phyloP scores from a whole-genome alignment of 495 filamentous ascomycete genomes.

The Symbiotaphrina buchneri region DNA sequence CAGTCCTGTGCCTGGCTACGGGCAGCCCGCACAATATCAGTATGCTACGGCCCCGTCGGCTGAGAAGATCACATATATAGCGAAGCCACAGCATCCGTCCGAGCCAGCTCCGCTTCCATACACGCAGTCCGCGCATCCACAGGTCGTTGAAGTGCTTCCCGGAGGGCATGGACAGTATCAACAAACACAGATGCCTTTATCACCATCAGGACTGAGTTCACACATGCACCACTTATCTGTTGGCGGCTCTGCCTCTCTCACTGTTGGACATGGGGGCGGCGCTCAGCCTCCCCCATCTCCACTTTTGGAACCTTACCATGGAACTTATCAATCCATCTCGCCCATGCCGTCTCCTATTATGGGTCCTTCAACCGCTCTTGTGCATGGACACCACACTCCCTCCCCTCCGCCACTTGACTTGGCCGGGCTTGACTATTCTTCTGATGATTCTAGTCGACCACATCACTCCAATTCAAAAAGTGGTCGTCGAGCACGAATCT shows the following conservation, averaged over 20 bases:
- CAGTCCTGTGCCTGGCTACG: conserved; percentile 5
- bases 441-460: conserved; percentile 7
- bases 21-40: conserved; percentile 11
- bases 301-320: conserved; percentile 76
- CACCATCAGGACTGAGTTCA: conserved; percentile 20
- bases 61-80: conserved; percentile 10
- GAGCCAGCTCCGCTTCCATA: neutral
- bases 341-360: conserved; percentile 71
- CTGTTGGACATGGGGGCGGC: conserved; percentile 6
- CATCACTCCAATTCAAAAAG: conserved; percentile 5
- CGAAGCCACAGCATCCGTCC: neutral
- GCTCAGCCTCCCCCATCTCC: conserved; percentile 40
- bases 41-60: conserved; percentile 13
- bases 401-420: no score
- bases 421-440: conserved; percentile 8
- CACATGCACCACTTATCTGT: conserved; percentile 19
- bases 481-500: conserved; percentile 38
- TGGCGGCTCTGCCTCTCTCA: conserved; percentile 11
- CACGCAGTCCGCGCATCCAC: neutral
- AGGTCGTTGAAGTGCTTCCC: conserved; percentile 4
- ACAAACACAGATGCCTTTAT: no score
- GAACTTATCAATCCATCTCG: conserved; percentile 86
- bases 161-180: conserved; percentile 5
- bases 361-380: conserved; percentile 8
- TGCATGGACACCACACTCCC: no score